A percentile compares a stretch with the other conserved stretches of the same genome.
Conservation (phyloP, 1,284 basidiomycete genomes). For the Leccinum insigne region DNA sequence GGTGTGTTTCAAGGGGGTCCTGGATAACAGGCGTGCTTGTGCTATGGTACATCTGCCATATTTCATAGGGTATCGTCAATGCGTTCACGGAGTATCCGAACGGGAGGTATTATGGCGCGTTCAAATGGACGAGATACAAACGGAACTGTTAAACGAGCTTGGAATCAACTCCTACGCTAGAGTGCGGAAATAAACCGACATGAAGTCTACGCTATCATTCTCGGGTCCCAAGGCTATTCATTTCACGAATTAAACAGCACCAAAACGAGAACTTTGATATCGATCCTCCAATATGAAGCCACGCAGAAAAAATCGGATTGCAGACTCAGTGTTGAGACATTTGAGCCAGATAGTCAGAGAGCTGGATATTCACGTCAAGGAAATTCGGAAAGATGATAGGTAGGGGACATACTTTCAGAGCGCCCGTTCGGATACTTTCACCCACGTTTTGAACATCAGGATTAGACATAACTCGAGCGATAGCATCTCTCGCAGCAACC, state of each 20-base stretch:
- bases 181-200: not conserved
- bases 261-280: constrained; percentile 9
- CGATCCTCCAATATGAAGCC: constrained; percentile 3
- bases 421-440: constrained; percentile 81
- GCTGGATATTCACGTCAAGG: constrained; percentile 38
- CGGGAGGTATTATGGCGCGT: not conserved
- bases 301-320: not conserved
- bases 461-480: constrained; percentile 80
- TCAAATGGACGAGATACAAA: not conserved
- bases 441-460: constrained; percentile 90
- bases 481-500: constrained; percentile 77
- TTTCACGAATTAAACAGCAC: constrained; percentile 18
- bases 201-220: constrained; percentile 7
- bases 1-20: not conserved
- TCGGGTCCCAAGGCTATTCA: constrained; percentile 1
- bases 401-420: constrained; percentile 70
- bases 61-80: not conserved
- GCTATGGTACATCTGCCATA: not conserved
- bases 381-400: constrained; percentile 6
- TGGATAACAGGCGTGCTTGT: not conserved
- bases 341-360: constrained; percentile 78
- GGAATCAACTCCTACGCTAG: not conserved
- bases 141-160: not conserved
- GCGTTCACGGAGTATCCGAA: not conserved
- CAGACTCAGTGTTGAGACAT: constrained; percentile 59